Conservation (phyloP, 2,329 filamentous ascomycete species). For the Fusarium floridanum region DNA sequence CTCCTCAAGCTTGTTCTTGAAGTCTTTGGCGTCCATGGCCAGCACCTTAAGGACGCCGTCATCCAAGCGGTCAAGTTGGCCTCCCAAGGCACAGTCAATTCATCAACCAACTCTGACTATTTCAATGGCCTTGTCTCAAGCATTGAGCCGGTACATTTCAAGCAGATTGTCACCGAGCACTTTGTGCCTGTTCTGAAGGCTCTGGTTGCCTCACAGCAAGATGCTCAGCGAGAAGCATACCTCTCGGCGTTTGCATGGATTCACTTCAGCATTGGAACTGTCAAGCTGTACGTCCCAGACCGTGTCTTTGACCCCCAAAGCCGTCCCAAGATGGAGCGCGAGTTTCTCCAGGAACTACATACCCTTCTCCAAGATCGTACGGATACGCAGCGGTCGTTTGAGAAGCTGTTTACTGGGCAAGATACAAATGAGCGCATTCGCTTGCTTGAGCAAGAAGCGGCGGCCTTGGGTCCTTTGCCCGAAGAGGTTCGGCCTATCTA, state of each 20-base stretch:
- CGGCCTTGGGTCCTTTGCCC: conserved; percentile 74
- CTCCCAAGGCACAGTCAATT: conserved; percentile 15
- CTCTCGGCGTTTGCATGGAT: conserved; percentile 74
- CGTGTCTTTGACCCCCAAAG: conserved; percentile 86
- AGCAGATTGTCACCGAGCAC: conserved; percentile 55
- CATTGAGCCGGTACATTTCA: conserved; percentile 54
- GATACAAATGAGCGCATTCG: conserved; percentile 75
- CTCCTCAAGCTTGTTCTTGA: conserved; percentile 62
- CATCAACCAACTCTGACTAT: background rate
- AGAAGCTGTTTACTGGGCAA: conserved; percentile 76
- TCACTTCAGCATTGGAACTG: conserved; percentile 78
- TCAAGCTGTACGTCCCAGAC: conserved; percentile 88
- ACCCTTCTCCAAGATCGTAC: conserved; percentile 68
- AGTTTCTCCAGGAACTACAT: conserved; percentile 68
- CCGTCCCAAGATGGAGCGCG: conserved; percentile 73
- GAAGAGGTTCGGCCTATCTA: conserved; percentile 75
- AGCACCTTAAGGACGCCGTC: conserved; percentile 47
- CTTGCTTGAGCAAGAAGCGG: conserved; percentile 72
- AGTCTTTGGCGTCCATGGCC: conserved; percentile 56
- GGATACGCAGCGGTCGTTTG: conserved; percentile 73
- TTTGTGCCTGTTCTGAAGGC: conserved; percentile 62
- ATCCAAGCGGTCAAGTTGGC: conserved; percentile 45
- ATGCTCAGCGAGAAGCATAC: conserved; percentile 42
- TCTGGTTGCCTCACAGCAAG: conserved; percentile 50
- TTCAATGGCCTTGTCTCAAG: conserved; percentile 42